phyloP scores from a whole-genome alignment of 23 red algal species.

The Gracilariopsis chorda region DNA sequence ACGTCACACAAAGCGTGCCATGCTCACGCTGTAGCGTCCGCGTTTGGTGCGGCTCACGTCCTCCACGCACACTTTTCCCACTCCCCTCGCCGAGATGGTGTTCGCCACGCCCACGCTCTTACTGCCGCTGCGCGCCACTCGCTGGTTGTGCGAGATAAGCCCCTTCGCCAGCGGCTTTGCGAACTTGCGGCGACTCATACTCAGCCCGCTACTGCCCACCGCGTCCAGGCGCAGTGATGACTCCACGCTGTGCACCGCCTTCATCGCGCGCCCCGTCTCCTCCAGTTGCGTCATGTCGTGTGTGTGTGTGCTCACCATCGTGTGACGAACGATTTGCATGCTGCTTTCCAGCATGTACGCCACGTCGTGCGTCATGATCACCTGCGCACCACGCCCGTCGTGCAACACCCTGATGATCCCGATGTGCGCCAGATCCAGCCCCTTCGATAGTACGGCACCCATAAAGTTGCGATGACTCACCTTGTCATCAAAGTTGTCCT shows the following conservation, averaged over 20 bases:
- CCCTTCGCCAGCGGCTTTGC: conserved; percentile 33
- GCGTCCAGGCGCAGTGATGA: conserved; percentile 82
- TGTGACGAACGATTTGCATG: conserved; percentile 15
- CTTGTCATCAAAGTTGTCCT: conserved; percentile 48
- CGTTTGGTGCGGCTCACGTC: conserved; percentile 52
- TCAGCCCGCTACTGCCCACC: conserved; percentile 84
- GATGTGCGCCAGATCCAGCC: conserved; percentile 44
- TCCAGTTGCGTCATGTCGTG: conserved; percentile 38
- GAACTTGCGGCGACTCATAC: conserved; percentile 68
- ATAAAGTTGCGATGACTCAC: conserved; percentile 77
- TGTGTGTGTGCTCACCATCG: not conserved
- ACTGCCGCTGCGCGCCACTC: not conserved
- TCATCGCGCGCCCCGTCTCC: conserved; percentile 11
- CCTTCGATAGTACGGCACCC: conserved; percentile 59
- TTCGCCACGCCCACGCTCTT: conserved; percentile 46
- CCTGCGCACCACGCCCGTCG: conserved; percentile 69
- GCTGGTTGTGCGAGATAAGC: conserved; percentile 65
- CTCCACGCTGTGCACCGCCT: conserved; percentile 69
- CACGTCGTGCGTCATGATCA: conserved; percentile 34
- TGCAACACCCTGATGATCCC: conserved; percentile 74
- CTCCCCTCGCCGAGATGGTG: conserved; percentile 61
- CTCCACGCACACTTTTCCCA: conserved; percentile 64
- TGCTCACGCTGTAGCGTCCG: conserved; percentile 62
- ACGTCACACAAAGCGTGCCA: conserved; percentile 71
- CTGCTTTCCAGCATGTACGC: conserved; percentile 14